Conservation (phyloP, 306 rosid genomes). For the Mimosa bimucronata region DNA sequence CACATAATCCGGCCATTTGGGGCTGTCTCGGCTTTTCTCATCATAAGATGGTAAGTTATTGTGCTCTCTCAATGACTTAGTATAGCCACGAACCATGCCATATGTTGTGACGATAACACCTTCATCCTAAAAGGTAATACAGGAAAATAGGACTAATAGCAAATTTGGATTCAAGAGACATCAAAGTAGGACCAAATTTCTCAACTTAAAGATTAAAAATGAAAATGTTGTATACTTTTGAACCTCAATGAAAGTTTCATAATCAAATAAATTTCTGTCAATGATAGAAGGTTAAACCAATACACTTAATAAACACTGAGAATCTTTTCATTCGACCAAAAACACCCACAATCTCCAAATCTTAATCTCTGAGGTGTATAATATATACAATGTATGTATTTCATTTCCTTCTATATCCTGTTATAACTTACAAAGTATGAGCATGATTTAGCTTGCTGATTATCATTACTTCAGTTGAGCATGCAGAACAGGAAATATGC, state of each 20-base stretch:
- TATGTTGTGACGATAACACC: neutral
- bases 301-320: neutral
- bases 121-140: neutral
- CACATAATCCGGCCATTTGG: neutral
- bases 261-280: neutral
- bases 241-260: neutral
- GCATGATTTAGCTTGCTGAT: neutral
- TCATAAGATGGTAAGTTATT: neutral
- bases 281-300: neutral
- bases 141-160: neutral
- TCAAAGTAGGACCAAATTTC: too few species aligned
- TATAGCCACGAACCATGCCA: neutral
- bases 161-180: too few species aligned
- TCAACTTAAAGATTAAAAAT: too few species aligned
- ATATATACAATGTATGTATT: too few species aligned
- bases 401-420: neutral
- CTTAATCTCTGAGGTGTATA: neutral
- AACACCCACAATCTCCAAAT: neutral
- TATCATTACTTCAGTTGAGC: neutral
- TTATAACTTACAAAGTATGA: neutral
- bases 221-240: neutral
- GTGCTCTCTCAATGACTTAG: neutral
- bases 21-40: neutral
- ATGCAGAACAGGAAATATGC: neutral
- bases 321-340: neutral